Base-by-base conservation (phyloP, 305 asterid genomes). In the Solanum hybrid region DNA sequence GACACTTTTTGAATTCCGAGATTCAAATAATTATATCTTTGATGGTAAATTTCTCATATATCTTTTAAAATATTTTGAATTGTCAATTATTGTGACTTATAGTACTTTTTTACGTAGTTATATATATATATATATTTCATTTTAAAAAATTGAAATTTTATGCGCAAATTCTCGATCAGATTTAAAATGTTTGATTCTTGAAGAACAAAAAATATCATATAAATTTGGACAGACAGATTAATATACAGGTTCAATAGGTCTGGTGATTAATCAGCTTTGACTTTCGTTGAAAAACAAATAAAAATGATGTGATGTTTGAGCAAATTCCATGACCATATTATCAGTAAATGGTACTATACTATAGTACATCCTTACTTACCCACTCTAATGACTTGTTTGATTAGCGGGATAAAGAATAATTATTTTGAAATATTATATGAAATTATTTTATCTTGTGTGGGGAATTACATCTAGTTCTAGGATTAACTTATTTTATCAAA, bases 171-270 rank as follows among this genome's bases (percentile, higher is more conserved):
- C 1, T 57, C 1, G 0, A 57, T 18, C 4, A 57, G 0, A 6
- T 57, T 57, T 57, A 57, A 57, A 46, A 0, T 57, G 0, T 57
- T 57, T 6, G 1, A 18, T 3, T 57, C 0, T 20, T 0, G 4
- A 57, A 18, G 0, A 18, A 57, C 9, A 57, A 18, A 57, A 6
- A 57, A 57, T 57, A 0, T 7, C 69, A 57, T 0, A 57, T 57
- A 16, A 6, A 1, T 51, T 46, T 46, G 0, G 20, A 46, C 8
- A 51, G 0, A 14, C 7, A 0, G 3, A 0, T 6, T 37, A 13
- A 80, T 24, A 24, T 4, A 81, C 8, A 24, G 5, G 0, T 1
- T 20, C 37, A 82, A n/a, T 9, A 3, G 39, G 10, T 5, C 73
- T 1, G 5, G 11, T 42, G 39, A 83, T 28, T 83, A 22, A 82